Base-by-base conservation (phyloP, 371 early-diverging fungal species). In the Syncephalis plumigaleata region DNA sequence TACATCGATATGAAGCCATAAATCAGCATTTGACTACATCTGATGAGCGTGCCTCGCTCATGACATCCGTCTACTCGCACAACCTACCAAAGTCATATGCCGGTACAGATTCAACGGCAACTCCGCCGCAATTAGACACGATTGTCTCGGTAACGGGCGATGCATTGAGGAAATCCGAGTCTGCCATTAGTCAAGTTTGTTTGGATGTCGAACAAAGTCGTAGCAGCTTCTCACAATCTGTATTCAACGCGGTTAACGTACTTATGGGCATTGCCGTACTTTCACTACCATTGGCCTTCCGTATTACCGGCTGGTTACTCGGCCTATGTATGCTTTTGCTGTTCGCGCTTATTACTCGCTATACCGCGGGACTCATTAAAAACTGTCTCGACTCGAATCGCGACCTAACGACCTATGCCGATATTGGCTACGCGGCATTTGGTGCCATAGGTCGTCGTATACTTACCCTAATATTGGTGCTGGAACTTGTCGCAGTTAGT, bases 401-500 rank as follows among this genome's bases (percentile, higher is more conserved):
- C 11, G 61, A 63, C 18, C 59, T 65, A 8, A 54, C 56, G 21
- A 72, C 69, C 11, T 80, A 77, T 58, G 73, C 77, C 23, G 84
- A 84, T 52, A 63, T 79, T 53, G 81, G 75, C 20, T 69, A 73
- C 16, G 51, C 61, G 13, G 78, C 84, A 1, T 84, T 75, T 66
- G 84, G 84, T 15, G 52, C 60, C n/a, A 50, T 54, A 22, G 79
- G 75, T 3, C 62, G 77, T 31, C 51, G 66, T 20, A 50, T 56
- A 27, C 62, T 76, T 15, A 57, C 68, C 2, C 25, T 58, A 1
- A 47, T 86, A 20, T 81, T 81, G 58, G 57, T 72, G 45, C 54
- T 73, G 11, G 83, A 86, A 52, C 59, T 85, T 23, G 57, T 75
- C 22, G 73, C 77, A 13, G 68, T 75, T 47, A 68, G 72, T 54